Evolutionary conservation across 306 rosid species (phyloP).

Genomic region (Glycine tomentella): DNA sequence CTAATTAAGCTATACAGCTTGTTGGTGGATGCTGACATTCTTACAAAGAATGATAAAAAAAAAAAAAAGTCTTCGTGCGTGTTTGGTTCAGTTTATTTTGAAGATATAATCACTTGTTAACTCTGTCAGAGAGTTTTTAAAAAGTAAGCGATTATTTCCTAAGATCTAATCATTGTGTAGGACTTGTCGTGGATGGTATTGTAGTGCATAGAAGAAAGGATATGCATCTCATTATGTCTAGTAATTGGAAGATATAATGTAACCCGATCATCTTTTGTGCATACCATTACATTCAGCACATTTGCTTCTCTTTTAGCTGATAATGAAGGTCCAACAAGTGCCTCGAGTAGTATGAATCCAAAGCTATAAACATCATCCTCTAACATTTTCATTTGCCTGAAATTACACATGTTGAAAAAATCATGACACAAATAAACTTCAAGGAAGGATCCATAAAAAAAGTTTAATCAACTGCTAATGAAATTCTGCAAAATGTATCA

Average conservation of each 20-base stretch:
- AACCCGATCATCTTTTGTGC: constrained; percentile 39
- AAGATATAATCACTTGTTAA: not conserved
- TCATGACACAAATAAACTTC: not conserved
- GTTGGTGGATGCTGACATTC: not conserved
- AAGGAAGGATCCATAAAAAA: no score
- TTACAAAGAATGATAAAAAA: not conserved
- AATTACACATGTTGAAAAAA: constrained; percentile 40
- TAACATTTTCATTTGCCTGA: constrained; percentile 86
- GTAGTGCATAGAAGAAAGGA: not conserved
- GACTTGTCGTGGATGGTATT: not conserved
- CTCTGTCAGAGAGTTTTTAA: not conserved
- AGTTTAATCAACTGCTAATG: no score
- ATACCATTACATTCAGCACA: constrained; percentile 73
- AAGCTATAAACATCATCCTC: constrained; percentile 93
- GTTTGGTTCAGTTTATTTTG: not conserved
- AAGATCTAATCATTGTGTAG: not conserved
- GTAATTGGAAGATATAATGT: constrained; percentile 20
- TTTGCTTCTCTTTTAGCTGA: constrained; percentile 64
- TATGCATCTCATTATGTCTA: not conserved
- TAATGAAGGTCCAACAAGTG: constrained; percentile 73
- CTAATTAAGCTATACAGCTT: not conserved
- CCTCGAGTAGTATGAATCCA: constrained; percentile 83
- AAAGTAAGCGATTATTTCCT: not conserved
- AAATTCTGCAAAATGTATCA: not conserved
- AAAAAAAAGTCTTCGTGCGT: not conserved